Conservation (phyloP, 148 eudicot species). For the Oxyria digyna region DNA sequence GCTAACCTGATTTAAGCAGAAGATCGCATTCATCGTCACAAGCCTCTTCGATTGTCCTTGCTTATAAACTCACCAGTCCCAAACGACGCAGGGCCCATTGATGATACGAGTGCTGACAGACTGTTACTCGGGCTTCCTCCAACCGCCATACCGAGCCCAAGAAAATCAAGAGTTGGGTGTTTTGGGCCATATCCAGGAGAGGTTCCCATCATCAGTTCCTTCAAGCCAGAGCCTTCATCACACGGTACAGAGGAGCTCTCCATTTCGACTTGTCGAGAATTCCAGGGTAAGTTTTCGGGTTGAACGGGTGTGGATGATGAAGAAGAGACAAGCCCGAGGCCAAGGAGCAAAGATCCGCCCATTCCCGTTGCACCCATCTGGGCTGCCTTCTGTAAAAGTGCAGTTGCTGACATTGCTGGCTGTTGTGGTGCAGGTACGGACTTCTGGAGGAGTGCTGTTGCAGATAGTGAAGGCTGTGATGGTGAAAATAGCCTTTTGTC, state of each 20-base stretch:
- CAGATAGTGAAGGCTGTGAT: conserved; percentile 84
- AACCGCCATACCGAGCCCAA: conserved; percentile 82
- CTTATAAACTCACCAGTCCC: conserved; percentile 37
- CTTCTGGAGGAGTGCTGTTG: conserved; percentile 86
- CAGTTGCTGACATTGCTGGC: conserved; percentile 93
- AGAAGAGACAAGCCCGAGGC: conserved; percentile 59
- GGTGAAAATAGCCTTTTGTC: conserved; percentile 48
- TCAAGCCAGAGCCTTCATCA: conserved; percentile 59
- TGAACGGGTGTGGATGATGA: conserved; percentile 25
- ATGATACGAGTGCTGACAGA: conserved; percentile 58
- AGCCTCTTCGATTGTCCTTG: conserved; percentile 41
- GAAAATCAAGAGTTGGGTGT: conserved; percentile 85
- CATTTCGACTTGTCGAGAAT: conserved; percentile 27
- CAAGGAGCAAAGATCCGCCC: conserved; percentile 64
- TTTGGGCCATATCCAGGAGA: conserved; percentile 70
- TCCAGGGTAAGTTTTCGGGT: conserved; percentile 32
- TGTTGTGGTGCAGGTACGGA: conserved; percentile 45
- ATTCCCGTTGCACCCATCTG: conserved; percentile 69
- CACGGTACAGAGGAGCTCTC: conserved; percentile 29
- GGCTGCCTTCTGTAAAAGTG: conserved; percentile 92
- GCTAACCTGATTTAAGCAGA: not conserved
- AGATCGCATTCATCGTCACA: conserved; percentile 13
- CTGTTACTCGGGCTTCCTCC: conserved; percentile 46
- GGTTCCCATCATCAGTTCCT: conserved; percentile 83
- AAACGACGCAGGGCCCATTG: conserved; percentile 43